These are phyloP conservation scores for Ilyonectria mors-panacis DNA, from an alignment of 2,329 filamentous ascomycete genomes.

Conservation along the genomic window DNA sequence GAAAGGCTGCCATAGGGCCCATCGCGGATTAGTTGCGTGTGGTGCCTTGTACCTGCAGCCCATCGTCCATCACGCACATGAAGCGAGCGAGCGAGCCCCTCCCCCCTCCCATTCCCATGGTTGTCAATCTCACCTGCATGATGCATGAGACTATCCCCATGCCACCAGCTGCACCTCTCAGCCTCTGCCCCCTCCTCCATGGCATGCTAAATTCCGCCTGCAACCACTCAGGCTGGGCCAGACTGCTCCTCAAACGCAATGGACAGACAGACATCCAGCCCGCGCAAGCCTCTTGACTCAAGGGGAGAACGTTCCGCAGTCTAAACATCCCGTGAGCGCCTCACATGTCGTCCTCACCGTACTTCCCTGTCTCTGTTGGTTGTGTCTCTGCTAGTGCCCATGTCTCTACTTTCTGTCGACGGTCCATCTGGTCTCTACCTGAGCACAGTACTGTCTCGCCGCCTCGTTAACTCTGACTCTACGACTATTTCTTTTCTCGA, in stretches of 20 bases:
- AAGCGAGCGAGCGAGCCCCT: background rate
- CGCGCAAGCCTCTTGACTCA: background rate
- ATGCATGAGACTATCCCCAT: conserved; percentile 34
- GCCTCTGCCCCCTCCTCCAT: background rate
- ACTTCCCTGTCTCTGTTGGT: background rate
- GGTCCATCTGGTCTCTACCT: background rate
- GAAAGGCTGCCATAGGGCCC: background rate
- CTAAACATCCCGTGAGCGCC: conserved; percentile 4
- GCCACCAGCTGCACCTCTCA: conserved; percentile 7
- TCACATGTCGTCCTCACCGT: background rate
- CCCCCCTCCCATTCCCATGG: conserved; percentile 3
- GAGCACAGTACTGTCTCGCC: background rate
- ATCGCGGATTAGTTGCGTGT: background rate
- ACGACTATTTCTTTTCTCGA: background rate
- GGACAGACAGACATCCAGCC: background rate
- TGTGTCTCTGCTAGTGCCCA: background rate
- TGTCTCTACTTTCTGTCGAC: conserved; percentile 1
- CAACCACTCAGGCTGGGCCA: conserved; percentile 6
- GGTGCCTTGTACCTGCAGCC: conserved; percentile 21
- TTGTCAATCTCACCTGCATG: conserved; percentile 31
- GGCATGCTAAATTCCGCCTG: conserved; percentile 16
- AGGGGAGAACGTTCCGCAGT: background rate
- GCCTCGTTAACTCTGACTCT: background rate
- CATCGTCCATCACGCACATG: conserved; percentile 17
- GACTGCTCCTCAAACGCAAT: background rate